Percentiles rank a stretch among this genome's conserved stretches.
phyloP scores from a whole-genome alignment of 129 eudicot genomes.

The Lactuca sativa region DNA sequence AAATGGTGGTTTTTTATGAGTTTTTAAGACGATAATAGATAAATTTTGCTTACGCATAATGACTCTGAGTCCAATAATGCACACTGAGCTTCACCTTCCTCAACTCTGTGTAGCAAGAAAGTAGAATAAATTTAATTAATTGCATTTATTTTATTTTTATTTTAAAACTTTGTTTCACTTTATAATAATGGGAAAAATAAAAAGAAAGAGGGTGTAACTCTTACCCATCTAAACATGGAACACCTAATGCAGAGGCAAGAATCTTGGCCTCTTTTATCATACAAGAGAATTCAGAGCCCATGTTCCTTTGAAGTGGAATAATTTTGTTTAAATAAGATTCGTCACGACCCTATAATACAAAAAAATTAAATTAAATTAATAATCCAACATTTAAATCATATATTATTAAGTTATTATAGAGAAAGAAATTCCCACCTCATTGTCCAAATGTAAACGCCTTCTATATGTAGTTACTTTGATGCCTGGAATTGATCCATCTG shows the following conservation, averaged over 20 bases:
- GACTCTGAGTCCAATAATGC: conserved; percentile 85
- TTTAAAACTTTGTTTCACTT: too few species aligned
- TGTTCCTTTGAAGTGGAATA: conserved; percentile 64
- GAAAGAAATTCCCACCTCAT: conserved; percentile 40
- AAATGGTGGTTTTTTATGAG: conserved; percentile 3
- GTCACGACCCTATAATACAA: conserved; percentile 49
- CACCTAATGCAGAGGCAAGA: conserved; percentile 70
- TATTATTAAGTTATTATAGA: background rate
- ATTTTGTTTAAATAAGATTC: conserved; percentile 43
- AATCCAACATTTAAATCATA: background rate
- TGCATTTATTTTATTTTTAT: background rate
- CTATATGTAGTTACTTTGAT: conserved; percentile 83
- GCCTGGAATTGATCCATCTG: conserved; percentile 96
- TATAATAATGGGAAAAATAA: background rate
- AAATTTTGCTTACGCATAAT: conserved; percentile 65
- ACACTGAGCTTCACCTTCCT: conserved; percentile 99
- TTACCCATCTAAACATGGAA: conserved; percentile 97
- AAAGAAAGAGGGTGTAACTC: background rate
- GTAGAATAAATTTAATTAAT: conserved; percentile 5
- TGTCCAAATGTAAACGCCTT: conserved; percentile 58
- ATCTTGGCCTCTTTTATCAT: conserved; percentile 92
- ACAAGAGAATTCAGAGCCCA: conserved; percentile 94
- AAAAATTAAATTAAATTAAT: background rate
- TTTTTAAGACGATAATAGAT: conserved; percentile 1
- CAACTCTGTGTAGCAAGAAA: conserved; percentile 56